phyloP scores from a whole-genome alignment of 306 rosid species.

The Quercus glauca region DNA sequence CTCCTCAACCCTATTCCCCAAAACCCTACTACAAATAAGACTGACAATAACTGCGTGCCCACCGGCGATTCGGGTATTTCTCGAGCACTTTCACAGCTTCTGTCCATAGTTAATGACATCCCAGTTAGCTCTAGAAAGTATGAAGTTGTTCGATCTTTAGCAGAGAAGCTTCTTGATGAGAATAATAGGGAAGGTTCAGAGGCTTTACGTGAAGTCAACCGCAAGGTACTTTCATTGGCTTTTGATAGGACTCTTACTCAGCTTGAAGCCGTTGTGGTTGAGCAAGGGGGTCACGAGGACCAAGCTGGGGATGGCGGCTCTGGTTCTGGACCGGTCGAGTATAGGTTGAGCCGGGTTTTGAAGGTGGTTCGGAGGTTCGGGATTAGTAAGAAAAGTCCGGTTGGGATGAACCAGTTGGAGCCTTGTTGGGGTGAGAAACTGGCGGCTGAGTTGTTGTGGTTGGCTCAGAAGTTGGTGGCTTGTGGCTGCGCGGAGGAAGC shows the following conservation, averaged over 20 bases:
- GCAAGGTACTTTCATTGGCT: conserved; percentile 47
- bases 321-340: conserved; percentile 20
- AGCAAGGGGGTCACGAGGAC: neutral
- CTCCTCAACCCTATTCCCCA: neutral
- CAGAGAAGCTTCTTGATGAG: conserved; percentile 59
- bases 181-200: conserved; percentile 41
- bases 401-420: conserved; percentile 7
- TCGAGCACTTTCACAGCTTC: conserved; percentile 73
- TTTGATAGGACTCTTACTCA: conserved; percentile 44
- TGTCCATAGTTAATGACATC: conserved; percentile 42
- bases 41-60: neutral
- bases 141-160: conserved; percentile 58
- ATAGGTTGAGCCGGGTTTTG: conserved; percentile 14
- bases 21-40: neutral
- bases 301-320: neutral
- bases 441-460: conserved; percentile 71
- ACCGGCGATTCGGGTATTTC: conserved; percentile 39
- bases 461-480: conserved; percentile 57
- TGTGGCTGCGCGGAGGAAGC: conserved; percentile 54
- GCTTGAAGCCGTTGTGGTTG: conserved; percentile 39
- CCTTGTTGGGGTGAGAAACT: conserved; percentile 52
- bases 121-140: conserved; percentile 82
- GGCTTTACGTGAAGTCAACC: conserved; percentile 55
- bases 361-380: conserved; percentile 26
- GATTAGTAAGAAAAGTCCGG: neutral